phyloP scores from a whole-genome alignment of 805 yeast species.

The Nakazawaea pomicola region DNA sequence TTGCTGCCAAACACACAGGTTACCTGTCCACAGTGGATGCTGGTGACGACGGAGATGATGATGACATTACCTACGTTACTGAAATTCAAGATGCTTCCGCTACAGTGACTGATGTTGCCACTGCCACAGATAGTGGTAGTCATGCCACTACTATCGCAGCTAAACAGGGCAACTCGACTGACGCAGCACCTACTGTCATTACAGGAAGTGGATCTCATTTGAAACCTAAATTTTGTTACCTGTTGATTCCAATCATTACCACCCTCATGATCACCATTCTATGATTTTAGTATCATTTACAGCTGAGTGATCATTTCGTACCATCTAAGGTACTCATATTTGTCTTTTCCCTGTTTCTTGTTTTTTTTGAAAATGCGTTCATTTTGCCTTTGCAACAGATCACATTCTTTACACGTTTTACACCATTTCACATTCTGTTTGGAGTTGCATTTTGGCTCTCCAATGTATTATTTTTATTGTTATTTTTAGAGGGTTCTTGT shows the following conservation, averaged over 20 bases:
- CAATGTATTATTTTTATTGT: background rate
- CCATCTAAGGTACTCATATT: background rate
- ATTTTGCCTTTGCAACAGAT: too few relatives aligned
- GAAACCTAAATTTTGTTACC: background rate
- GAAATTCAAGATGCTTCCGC: background rate
- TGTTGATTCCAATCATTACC: background rate
- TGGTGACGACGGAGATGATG: background rate
- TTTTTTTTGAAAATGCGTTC: too few relatives aligned
- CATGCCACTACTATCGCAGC: background rate
- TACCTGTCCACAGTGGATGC: background rate
- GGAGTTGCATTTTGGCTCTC: background rate
- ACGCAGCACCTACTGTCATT: background rate
- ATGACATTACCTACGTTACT: slow-evolving; percentile 1
- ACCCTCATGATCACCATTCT: background rate
- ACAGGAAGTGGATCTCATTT: background rate
- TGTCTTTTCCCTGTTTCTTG: background rate
- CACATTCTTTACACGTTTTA: background rate
- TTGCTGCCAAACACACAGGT: background rate
- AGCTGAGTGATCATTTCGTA: background rate
- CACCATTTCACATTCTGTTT: background rate
- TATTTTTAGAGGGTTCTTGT: background rate
- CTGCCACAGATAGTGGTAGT: too few relatives aligned
- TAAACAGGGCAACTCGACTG: background rate
- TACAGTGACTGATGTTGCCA: background rate
- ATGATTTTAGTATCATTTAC: background rate